Evolutionary conservation across 2,329 filamentous ascomycete species (phyloP).

Genomic region (Fusarium oligoseptatum): DNA sequence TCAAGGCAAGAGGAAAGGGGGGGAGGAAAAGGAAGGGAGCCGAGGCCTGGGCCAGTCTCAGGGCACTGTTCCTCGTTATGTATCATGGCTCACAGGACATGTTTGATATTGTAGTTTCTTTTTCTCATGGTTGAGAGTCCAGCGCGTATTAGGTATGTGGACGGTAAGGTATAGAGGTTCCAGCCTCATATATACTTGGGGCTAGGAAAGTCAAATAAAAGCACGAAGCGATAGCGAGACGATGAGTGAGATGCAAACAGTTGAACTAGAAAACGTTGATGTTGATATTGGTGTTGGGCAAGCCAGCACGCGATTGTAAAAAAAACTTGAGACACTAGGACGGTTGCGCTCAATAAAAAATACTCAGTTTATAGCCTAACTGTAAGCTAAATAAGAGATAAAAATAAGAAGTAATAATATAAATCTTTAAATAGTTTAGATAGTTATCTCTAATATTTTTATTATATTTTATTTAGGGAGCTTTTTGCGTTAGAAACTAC

Average conservation of each 20-base stretch:
- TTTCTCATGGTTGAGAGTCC: neutral
- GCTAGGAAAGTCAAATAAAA: neutral
- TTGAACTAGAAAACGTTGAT: neutral
- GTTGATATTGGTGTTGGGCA: neutral
- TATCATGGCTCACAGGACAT: slow-evolving; percentile 8
- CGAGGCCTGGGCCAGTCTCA: neutral
- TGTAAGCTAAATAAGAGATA: too few relatives aligned
- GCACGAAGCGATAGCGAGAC: neutral
- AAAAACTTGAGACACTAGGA: too few relatives aligned
- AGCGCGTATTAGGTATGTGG: neutral
- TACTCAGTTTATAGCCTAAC: too few relatives aligned
- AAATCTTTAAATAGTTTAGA: too few relatives aligned
- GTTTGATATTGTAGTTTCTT: neutral
- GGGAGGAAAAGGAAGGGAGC: neutral
- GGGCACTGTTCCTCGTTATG: neutral
- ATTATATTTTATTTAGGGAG: too few relatives aligned
- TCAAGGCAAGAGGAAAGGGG: neutral
- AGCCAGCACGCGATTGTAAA: too few relatives aligned
- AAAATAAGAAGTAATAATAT: too few relatives aligned
- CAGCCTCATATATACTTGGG: neutral
- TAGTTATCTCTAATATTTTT: too few relatives aligned
- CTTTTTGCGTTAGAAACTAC: too few relatives aligned
- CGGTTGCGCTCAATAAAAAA: too few relatives aligned
- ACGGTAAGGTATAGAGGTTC: neutral
- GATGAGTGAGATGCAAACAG: neutral